These are phyloP conservation scores for Aquilaria malaccensis DNA, from an alignment of 345 rosid species.

Conservation along the genomic window DNA sequence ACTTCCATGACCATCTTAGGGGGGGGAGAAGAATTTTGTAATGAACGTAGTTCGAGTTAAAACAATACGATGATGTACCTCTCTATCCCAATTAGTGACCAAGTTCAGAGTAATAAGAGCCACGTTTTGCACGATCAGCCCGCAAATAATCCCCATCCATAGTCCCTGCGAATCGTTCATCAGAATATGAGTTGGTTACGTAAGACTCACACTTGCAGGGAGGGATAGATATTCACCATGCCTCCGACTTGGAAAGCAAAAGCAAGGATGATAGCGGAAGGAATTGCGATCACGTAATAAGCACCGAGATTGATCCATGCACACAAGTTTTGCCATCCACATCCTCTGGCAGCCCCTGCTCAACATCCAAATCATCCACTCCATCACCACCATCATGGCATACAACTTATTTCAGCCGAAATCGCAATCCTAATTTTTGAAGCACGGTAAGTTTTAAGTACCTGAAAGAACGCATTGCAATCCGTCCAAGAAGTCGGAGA, in stretches of 20 bases:
- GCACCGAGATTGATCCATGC: constrained; percentile 42
- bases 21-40: background rate
- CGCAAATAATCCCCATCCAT: constrained; percentile 48
- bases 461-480: constrained; percentile 47
- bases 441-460: background rate
- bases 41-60: background rate
- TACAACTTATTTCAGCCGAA: too few relatives aligned
- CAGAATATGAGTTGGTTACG: too few relatives aligned
- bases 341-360: constrained; percentile 47
- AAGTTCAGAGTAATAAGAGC: constrained; percentile 35
- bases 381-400: too few relatives aligned
- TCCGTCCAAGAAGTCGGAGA: constrained; percentile 38
- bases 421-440: too few relatives aligned
- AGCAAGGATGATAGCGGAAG: constrained; percentile 33
- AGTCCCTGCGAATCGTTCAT: constrained; percentile 27
- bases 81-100: constrained; percentile 31
- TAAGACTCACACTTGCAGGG: too few relatives aligned
- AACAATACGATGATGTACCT: constrained; percentile 14
- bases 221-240: constrained; percentile 18
- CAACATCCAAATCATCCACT: background rate
- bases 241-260: constrained; percentile 36
- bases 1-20: background rate
- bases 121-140: constrained; percentile 24
- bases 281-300: constrained; percentile 41
- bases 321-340: constrained; percentile 45